A percentile compares a stretch with the other conserved stretches of the same genome.
Conservation (phyloP, 2,329 filamentous ascomycete species). For the Cercospora brassicicola region DNA sequence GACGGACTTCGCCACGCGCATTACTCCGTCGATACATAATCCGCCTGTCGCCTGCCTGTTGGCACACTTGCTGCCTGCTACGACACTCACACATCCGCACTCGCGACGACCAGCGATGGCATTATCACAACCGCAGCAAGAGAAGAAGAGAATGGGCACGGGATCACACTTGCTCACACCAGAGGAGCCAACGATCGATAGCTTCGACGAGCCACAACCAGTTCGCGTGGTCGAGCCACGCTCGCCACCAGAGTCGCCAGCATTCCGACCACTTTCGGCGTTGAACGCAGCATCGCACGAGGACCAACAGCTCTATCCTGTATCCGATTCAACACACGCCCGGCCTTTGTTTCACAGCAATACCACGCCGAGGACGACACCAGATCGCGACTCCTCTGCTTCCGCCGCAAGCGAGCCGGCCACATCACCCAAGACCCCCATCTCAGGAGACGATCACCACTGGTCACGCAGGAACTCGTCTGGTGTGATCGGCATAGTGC, state of each 20-base stretch:
- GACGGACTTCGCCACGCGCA: slow-evolving; percentile 25
- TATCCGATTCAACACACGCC: slow-evolving; percentile 10
- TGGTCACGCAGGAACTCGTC: not conserved
- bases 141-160: slow-evolving; percentile 20
- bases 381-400: not conserved
- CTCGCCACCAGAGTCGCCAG: slow-evolving; percentile 29
- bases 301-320: slow-evolving; percentile 28
- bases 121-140: slow-evolving; percentile 19
- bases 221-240: slow-evolving; percentile 15
- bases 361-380: slow-evolving; percentile 8
- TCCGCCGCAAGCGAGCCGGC: slow-evolving; percentile 1
- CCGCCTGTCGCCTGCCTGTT: slow-evolving; percentile 13
- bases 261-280: slow-evolving; percentile 21
- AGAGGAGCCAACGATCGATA: slow-evolving; percentile 26
- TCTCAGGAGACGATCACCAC: not conserved
- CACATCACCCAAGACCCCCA: not conserved
- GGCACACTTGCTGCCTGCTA: not conserved
- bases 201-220: slow-evolving; percentile 20
- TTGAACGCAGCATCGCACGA: slow-evolving; percentile 16
- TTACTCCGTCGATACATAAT: slow-evolving; percentile 18
- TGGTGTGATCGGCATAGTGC: slow-evolving; percentile 5
- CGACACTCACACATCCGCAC: not conserved
- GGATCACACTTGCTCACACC: slow-evolving; percentile 26
- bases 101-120: slow-evolving; percentile 20
- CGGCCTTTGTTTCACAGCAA: slow-evolving; percentile 18